Base-by-base conservation (phyloP, 2,329 filamentous ascomycete genomes). In the Fonsecaea nubica region DNA sequence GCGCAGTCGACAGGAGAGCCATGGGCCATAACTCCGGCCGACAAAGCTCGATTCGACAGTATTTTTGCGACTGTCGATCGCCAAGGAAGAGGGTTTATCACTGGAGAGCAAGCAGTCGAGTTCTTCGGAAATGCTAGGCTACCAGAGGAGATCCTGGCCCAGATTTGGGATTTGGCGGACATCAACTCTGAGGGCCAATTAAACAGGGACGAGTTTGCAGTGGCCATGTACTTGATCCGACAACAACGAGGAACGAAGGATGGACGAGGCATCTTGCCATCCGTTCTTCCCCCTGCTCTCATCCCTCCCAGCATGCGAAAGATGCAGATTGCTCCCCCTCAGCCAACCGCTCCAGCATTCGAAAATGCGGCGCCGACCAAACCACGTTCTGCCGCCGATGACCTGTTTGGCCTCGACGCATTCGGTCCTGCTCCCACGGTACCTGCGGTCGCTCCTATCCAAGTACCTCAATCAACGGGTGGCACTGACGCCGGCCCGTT, bases 111-210 rank as follows among this genome's bases (percentile, higher is more conserved):
- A 78, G 95, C 94, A 2, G 95, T 98, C 8, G 86, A 88, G 8
- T 99, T 98, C 80, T 92, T 99, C 78, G 94, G 91, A 76, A 93
- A 97, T 78, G 97, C 94, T 0, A 90, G 92, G 64, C 84, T 99
- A 13, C 87, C 92, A 0, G 94, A 98, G 76, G 94, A 97, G 74
- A 88, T 87, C 9, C 83, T 99, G 61, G 95, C 95, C 35, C 92
- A 96, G 74, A 96, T 99, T 70, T 99, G 95, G 95, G 95, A 99
- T 77, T 86, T 99, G 35, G 90, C 95, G 13, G 95, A 99, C 79
- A 92, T 97, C 78, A 92, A 92, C 75, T 95, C 92, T 7, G 91
- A 93, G 72, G 95, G 95, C 10, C 89, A 90, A 64, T 82, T 99
- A 64, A 93, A 86, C 55, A 88, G 87, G 73, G 95, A 99, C 72